These are phyloP conservation scores for Syzygium aromaticum DNA, from an alignment of 345 rosid genomes.

Conservation along the genomic window DNA sequence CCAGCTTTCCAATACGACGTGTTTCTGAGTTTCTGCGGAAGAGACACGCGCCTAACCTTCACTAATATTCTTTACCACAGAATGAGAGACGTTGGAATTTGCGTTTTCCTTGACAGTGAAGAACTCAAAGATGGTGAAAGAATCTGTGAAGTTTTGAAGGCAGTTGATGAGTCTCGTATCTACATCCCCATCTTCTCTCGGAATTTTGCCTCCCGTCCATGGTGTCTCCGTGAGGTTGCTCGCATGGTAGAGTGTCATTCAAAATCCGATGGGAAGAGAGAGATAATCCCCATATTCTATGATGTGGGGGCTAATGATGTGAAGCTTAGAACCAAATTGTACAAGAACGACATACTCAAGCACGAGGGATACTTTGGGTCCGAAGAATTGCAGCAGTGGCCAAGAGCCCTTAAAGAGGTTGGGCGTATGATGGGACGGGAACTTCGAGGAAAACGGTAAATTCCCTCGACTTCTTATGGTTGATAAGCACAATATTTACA, in stretches of 20 bases:
- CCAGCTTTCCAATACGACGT: neutral
- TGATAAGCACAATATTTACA: neutral
- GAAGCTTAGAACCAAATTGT: neutral
- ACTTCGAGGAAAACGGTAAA: neutral
- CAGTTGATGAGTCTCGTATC: neutral
- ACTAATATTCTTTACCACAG: neutral
- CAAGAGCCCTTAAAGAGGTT: neutral
- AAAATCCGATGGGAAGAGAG: neutral
- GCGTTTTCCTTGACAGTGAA: neutral
- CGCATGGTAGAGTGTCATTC: rapidly evolving
- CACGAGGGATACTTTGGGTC: neutral
- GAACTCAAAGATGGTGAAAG: neutral
- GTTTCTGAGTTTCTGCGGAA: neutral
- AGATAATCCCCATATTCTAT: neutral
- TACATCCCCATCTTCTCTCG: neutral
- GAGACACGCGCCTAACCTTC: neutral
- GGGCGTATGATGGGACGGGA: neutral
- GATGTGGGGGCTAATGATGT: neutral
- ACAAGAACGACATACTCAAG: neutral
- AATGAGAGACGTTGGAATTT: neutral
- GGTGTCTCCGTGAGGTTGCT: neutral
- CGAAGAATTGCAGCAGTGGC: neutral
- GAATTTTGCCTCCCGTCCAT: neutral
- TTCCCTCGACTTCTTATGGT: neutral
- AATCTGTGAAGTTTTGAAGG: neutral